phyloP scores from a whole-genome alignment of 2,329 filamentous ascomycete species.

The Cordyceps fumosorosea region DNA sequence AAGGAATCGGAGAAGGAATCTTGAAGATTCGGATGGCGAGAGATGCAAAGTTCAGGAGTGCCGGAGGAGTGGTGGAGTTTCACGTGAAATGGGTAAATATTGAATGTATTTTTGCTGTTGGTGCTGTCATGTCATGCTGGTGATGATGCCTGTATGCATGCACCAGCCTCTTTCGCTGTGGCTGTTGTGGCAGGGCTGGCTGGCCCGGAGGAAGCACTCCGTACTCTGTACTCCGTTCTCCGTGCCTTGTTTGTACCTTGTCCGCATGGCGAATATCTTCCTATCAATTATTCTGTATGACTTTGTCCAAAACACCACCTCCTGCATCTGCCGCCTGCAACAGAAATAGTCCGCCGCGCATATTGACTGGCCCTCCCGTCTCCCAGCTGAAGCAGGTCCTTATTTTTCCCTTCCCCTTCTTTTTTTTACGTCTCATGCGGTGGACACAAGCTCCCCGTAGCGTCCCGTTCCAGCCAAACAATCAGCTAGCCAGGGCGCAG shows the following conservation, averaged over 20 bases:
- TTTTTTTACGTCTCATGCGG: neutral
- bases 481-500: constrained; percentile 7
- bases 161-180: neutral
- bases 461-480: neutral
- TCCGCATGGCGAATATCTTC: neutral
- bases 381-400: neutral
- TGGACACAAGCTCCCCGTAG: neutral
- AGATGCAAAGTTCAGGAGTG: too few relatives aligned
- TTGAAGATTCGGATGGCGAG: too few relatives aligned
- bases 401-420: neutral
- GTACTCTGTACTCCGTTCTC: neutral
- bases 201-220: neutral
- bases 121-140: neutral
- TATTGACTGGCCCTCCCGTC: neutral
- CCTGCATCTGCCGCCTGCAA: neutral
- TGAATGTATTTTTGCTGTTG: neutral
- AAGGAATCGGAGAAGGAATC: neutral
- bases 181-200: neutral
- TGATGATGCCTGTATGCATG: neutral
- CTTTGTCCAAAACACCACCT: neutral
- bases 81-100: too few relatives aligned
- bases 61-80: too few relatives aligned
- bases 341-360: neutral
- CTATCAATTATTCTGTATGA: neutral
- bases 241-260: neutral